Percentiles rank a stretch among this genome's conserved stretches.
These are phyloP conservation scores for Areca catechu DNA, from an alignment of 176 grass and related monocot genomes.

Conservation along the genomic window DNA sequence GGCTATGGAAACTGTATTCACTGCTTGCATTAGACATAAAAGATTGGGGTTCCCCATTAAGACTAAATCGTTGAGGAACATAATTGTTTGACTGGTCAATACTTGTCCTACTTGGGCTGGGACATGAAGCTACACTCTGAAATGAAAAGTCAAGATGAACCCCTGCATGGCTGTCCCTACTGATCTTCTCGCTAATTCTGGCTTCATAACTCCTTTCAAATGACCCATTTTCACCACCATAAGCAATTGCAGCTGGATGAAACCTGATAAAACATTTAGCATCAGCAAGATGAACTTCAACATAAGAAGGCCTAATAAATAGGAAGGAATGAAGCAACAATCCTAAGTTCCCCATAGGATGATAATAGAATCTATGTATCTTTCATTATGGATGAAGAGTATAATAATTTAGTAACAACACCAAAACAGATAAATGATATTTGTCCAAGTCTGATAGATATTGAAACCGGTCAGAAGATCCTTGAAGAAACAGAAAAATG, in stretches of 20 bases:
- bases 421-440: too few species aligned
- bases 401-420: too few species aligned
- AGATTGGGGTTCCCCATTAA: constrained; percentile 2
- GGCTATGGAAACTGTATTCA: neutral
- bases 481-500: too few species aligned
- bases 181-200: constrained; percentile 22
- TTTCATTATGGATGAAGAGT: too few species aligned
- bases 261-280: constrained; percentile 14
- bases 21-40: neutral
- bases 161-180: constrained; percentile 14
- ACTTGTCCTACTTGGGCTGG: neutral
- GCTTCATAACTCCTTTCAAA: constrained; percentile 5
- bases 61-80: neutral
- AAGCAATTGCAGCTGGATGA: constrained; percentile 12
- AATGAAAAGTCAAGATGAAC: neutral
- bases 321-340: too few species aligned
- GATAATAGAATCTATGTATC: too few species aligned
- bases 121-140: constrained; percentile 3
- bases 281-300: neutral
- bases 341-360: too few species aligned
- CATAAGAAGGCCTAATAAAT: neutral
- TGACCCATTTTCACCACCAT: constrained; percentile 27
- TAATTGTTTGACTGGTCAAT: neutral
- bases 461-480: too few species aligned
- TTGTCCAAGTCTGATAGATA: too few species aligned